Conservation (phyloP, 805 yeast genomes). For the Blastobotrys parvus region DNA sequence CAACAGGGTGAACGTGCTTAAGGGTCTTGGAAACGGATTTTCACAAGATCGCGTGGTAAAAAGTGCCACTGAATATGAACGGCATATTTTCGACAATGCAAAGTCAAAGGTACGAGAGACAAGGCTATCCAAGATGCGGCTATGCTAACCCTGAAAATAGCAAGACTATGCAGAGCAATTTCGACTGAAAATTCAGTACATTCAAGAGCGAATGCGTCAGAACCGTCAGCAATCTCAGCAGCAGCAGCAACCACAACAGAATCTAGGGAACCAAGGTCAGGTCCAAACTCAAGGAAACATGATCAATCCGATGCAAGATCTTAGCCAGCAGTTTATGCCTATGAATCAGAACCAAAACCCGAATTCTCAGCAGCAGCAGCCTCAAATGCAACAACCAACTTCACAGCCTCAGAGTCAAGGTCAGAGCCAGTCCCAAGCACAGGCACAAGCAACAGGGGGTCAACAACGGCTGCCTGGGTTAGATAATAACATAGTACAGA, state of each 20-base stretch:
- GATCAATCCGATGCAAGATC: no score
- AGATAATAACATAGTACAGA: conserved; percentile 4
- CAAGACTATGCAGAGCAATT: conserved; percentile 21
- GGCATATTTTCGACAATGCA: neutral
- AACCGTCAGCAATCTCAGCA: conserved; percentile 16
- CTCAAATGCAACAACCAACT: conserved; percentile 4
- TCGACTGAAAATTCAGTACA: conserved; percentile 14
- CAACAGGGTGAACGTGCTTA: no score
- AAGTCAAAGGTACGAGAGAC: no score
- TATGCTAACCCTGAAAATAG: neutral
- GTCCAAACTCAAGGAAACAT: no score
- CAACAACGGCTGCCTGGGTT: neutral
- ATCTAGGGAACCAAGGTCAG: neutral
- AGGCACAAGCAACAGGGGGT: conserved; percentile 5
- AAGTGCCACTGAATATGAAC: neutral
- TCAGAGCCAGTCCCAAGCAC: no score
- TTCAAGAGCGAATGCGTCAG: conserved; percentile 8
- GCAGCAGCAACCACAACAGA: conserved; percentile 15
- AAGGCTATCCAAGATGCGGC: no score
- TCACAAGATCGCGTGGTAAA: neutral
- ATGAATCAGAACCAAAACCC: no score
- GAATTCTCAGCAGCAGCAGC: no score
- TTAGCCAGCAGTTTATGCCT: no score
- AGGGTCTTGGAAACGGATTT: neutral
- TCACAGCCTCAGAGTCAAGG: conserved; percentile 10